Evolutionary conservation across 2,329 filamentous ascomycete species (phyloP), one percentile per base, ranked within the genome.

Genomic region (Verticillium alfalfae): DNA sequence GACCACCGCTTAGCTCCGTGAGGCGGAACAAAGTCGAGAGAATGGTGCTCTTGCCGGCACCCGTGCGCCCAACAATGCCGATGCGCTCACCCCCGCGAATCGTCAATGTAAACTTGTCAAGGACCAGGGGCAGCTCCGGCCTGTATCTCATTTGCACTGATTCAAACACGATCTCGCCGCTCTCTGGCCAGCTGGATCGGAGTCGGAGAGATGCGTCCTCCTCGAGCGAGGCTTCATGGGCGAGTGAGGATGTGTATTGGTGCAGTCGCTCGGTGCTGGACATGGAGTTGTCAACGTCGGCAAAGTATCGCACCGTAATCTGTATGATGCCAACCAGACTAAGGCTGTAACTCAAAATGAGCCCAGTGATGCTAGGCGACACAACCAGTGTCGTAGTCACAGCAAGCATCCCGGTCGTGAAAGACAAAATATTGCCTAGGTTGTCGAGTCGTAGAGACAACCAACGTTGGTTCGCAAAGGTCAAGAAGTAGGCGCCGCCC

Each of bases 231-330:
- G 94, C 92, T 74, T 98, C 95, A 71, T 97, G 90, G 65, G 96
- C 92, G 5, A 99, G 84, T 67, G 91, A 77, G 1, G 86, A 92
- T 60, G 92, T 93, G 72, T 98, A 98, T 78, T 96, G 92, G 72
- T 93, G 87, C 37, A 98, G 81, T 58, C 95, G 89, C 76, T 98
- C 94, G 0, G 95, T 95, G 0, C 93, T 88, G 73, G 97, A 98
- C 94, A 98, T 98, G 71, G 93, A 92, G 76, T 97, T 98, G 75
- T 98, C 94, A 9, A 98, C 92, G 74, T 97, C 94, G 36, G 94
- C 94, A 8, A 97, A 82, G 75, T 98, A 94, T n/a, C 95, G 87
- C 18, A 98, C 92, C 1, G 92, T 94, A 75, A 97, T 97, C 72
- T 97, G 94, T 66, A 98, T 89, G 90, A 97, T 93, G 73, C 96